Evolutionary conservation across 2,329 filamentous ascomycete species (phyloP).

Genomic region (Ophiosphaerella narmari): DNA sequence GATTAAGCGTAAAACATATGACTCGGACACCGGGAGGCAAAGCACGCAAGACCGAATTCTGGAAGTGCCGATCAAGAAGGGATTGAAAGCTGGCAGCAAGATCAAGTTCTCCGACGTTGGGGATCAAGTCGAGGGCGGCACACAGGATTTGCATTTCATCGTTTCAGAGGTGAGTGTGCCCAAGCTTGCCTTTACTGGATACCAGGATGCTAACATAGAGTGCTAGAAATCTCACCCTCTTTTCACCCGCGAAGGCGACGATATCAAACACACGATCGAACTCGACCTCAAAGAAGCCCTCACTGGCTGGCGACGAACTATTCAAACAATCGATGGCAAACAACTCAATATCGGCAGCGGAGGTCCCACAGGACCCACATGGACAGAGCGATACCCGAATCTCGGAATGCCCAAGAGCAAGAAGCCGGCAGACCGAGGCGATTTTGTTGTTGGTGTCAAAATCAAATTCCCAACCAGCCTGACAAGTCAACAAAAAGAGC

Average conservation of each 20-base stretch:
- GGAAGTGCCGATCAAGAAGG: constrained; percentile 93
- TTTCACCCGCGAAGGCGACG: constrained; percentile 86
- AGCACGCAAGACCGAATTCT: constrained; percentile 86
- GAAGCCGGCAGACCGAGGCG: constrained; percentile 80
- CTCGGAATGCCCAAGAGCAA: constrained; percentile 96
- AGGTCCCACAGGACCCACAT: constrained; percentile 84
- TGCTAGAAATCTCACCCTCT: constrained; percentile 81
- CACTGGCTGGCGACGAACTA: constrained; percentile 90
- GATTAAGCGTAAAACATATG: constrained; percentile 95
- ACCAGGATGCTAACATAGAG: constrained; percentile 18
- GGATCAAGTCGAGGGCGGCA: constrained; percentile 93
- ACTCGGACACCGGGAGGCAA: constrained; percentile 77
- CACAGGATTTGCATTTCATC: constrained; percentile 94
- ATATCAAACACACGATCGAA: constrained; percentile 77
- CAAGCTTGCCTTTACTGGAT: not conserved
- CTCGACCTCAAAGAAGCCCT: constrained; percentile 91
- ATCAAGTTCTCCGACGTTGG: constrained; percentile 99
- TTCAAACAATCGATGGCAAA: constrained; percentile 90
- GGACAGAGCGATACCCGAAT: constrained; percentile 78
- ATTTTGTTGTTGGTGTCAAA: constrained; percentile 87
- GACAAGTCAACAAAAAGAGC: constrained; percentile 76
- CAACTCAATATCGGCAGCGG: constrained; percentile 77
- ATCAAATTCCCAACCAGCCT: constrained; percentile 87
- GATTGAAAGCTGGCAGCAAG: constrained; percentile 95
- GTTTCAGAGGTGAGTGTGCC: constrained; percentile 78